A percentile compares a stretch with the other conserved stretches of the same genome.
These are phyloP conservation scores for Curvularia verruculosa DNA, from an alignment of 2,329 filamentous ascomycete species.

Conservation along the genomic window DNA sequence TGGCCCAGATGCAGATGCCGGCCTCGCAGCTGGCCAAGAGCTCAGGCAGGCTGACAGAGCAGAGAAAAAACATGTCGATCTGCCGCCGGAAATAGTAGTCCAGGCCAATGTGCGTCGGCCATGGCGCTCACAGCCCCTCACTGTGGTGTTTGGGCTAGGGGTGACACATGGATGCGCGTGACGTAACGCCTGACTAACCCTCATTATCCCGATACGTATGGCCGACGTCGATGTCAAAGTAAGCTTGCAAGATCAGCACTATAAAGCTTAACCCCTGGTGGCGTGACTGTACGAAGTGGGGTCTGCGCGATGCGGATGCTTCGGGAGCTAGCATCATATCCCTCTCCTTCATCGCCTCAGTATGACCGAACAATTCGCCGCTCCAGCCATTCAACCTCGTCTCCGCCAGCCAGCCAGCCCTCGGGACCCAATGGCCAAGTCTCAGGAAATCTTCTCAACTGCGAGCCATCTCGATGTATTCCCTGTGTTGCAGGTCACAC, in stretches of 20 bases:
- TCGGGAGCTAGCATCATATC: constrained; percentile 8
- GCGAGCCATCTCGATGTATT: background rate
- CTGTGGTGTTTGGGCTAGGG: background rate
- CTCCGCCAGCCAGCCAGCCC: background rate
- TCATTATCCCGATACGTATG: background rate
- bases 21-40: background rate
- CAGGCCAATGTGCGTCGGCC: background rate
- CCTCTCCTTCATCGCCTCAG: background rate
- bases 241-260: constrained; percentile 15
- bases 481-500: background rate
- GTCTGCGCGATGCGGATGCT: constrained; percentile 3
- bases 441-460: background rate
- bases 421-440: background rate
- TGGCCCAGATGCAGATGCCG: background rate
- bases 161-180: background rate
- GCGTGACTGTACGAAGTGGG: background rate
- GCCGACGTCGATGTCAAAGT: constrained; percentile 13
- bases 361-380: constrained; percentile 3
- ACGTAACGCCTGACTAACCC: background rate
- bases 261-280: constrained; percentile 15
- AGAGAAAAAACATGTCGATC: background rate
- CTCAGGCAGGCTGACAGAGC: background rate
- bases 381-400: background rate
- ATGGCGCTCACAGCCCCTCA: background rate
- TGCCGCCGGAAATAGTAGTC: constrained; percentile 1